Evolutionary conservation across 2,329 filamentous ascomycete genomes (phyloP).

Genomic region (Penicillium sp.): DNA sequence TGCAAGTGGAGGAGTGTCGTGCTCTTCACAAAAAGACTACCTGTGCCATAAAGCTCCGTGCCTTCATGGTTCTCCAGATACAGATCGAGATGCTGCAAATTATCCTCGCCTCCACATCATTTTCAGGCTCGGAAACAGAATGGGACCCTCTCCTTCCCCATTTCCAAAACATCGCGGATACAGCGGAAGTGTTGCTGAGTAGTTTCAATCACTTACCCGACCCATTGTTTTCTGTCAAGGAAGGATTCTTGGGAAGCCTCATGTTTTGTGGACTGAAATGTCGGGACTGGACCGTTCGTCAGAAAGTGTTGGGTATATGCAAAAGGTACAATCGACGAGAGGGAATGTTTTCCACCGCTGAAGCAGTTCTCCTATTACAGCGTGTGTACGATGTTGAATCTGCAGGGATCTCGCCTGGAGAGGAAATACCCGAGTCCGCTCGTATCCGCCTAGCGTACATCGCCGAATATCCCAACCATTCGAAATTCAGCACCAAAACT

Average conservation of each 20-base stretch:
- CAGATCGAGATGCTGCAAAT: not conserved
- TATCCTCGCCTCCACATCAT: not conserved
- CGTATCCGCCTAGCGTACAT: constrained; percentile 14
- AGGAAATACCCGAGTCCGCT: not conserved
- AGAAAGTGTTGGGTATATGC: not conserved
- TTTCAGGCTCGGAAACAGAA: not conserved
- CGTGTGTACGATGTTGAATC: constrained; percentile 1
- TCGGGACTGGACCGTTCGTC: constrained; percentile 1
- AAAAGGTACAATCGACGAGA: constrained; percentile 2
- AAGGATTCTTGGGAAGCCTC: not conserved
- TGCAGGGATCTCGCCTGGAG: not conserved
- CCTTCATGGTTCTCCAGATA: not conserved
- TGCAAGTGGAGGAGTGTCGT: not conserved
- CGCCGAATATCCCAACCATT: not conserved
- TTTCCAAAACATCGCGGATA: not conserved
- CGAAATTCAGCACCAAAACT: not conserved
- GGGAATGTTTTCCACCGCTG: not conserved
- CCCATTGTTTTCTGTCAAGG: not conserved
- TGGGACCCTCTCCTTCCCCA: not conserved
- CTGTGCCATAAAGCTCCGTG: not conserved
- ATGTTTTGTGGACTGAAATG: constrained; percentile 3
- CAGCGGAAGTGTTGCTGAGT: not conserved
- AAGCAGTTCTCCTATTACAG: not conserved
- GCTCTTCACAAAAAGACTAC: not conserved
- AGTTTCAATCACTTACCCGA: not conserved